Evolutionary conservation across 345 rosid species (phyloP), one percentile per base, ranked within the genome.

Genomic region (Acer negundo): DNA sequence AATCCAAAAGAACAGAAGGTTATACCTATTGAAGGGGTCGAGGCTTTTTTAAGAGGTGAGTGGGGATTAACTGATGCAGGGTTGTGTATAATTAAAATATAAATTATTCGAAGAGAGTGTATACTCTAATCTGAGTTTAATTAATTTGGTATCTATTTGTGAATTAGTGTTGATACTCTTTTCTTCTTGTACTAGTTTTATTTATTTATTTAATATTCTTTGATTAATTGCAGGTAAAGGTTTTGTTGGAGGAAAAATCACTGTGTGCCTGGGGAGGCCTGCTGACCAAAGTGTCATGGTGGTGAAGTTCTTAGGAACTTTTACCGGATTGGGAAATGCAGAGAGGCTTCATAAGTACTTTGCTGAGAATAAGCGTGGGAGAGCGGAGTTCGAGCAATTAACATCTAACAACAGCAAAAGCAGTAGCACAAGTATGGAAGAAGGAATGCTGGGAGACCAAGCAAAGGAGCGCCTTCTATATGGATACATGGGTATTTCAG

Each of bases 401-500:
- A 70, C 81, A 58, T 79, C 82, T 23, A 62, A 62, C 62, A 69
- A 8, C 20, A 28, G 75, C 71, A 67, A 62, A 31, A 68, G 64
- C 70, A 59, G 77, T 49, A 49, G 7, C 26, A n/a, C 44, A 1
- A 49, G 23, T 10, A 3, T 62, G 62, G 83, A 73, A 69, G 65
- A 42, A 19, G 82, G 77, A 55, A 26, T 5, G 46, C 23, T 46
- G 47, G 90, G 85, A 74, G 87, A 84, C 20, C 73, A 78, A 62
- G 15, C 69, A 66, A 84, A 80, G 74, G 92, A 87, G 82, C 69
- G 40, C 0, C 81, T 85, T 17, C 83, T 84, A 3, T 87, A 84
- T 46, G 90, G 92, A 7, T 87, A 85, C 84, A 75, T 87, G 77
- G 92, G 89, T 62, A 77, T 87, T 51, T 86, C 90, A 0, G 90